Base-by-base conservation (phyloP, 805 yeast species). In the Lipomyces anomalus region DNA sequence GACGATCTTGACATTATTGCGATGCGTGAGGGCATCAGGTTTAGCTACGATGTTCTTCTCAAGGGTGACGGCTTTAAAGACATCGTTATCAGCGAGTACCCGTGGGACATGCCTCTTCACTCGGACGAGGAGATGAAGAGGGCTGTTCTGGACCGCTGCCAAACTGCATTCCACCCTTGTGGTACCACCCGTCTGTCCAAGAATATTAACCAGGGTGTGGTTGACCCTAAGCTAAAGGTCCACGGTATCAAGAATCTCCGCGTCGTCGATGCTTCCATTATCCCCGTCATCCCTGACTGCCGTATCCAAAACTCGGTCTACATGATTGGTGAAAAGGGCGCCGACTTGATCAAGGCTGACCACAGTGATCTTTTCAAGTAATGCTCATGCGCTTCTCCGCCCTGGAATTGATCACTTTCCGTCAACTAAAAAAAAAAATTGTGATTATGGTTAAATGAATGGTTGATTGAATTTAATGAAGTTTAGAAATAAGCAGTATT, bases 131-230 rank as follows among this genome's bases (percentile, higher is more conserved):
- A 59, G 42, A 57, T 62, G 61, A 59, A 57, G 51, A 49, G 55
- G 40, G 61, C 61, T 33, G 64, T 62, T 23, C 54, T 62, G 33
- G 60, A 61, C 40, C 57, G 62, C 36, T 60, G 61, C 21, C 65
- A 62, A 43, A 62, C 66, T 18, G 62, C 63, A 13, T 62, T 61
- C 59, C 66, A 62, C 42, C 65, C 65, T 26, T 61, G 65, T 28
- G 66, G 66, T 40, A 62, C 66, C 22, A 47, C 51, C 42, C 58
- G 59, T 40, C 51, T 57, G 44, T 55, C 22, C n/a, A n/a, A n/a
- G n/a, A n/a, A n/a, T n/a, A n/a, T n/a, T n/a, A n/a, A n/a, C n/a
- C n/a, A n/a, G n/a, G 65, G 62, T 48, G 64, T 61, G 7, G 66
- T 62, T 13, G 64, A 61, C 43, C 59, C 64, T 35, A 38, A 53